Percentiles rank a stretch among this genome's conserved stretches.
Conservation (phyloP, 768 basidiomycete genomes). For the Tubosaeta sp. region DNA sequence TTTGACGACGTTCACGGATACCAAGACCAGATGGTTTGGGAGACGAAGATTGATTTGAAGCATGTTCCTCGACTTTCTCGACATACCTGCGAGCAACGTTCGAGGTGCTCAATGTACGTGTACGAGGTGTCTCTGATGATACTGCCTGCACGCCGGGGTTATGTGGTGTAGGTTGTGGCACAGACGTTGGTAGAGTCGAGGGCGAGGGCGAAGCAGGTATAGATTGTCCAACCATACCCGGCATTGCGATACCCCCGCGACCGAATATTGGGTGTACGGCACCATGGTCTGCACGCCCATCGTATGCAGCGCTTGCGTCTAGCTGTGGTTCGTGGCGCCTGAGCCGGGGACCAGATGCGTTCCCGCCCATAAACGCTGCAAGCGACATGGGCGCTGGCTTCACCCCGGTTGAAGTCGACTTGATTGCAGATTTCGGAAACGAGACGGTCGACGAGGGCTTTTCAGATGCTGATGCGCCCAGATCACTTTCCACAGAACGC, state of each 20-base stretch:
- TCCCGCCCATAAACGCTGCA: conserved; percentile 79
- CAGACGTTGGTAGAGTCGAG: conserved; percentile 2
- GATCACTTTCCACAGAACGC: conserved; percentile 11
- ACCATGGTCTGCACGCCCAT: conserved; percentile 49
- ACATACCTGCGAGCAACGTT: conserved; percentile 31
- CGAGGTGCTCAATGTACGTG: conserved; percentile 35
- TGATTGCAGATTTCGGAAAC: conserved; percentile 13
- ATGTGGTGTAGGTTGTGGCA: conserved; percentile 2
- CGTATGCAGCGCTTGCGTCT: conserved; percentile 63
- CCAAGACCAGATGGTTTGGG: conserved; percentile 22
- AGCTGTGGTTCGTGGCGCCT: conserved; percentile 70
- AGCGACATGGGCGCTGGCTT: conserved; percentile 59
- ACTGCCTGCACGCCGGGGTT: conserved; percentile 4
- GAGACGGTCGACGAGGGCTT: conserved; percentile 3
- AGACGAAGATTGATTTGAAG: conserved; percentile 30
- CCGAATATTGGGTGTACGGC: conserved; percentile 75
- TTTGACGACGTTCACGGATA: conserved; percentile 48
- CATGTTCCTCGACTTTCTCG: conserved; percentile 38
- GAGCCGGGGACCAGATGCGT: conserved; percentile 68
- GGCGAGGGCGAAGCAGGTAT: conserved; percentile 2
- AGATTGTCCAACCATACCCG: conserved; percentile 48
- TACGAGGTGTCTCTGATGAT: conserved; percentile 16
- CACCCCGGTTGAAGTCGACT: conserved; percentile 5
- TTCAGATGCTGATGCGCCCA: conserved; percentile 2
- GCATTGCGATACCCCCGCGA: conserved; percentile 69